A percentile compares a stretch with the other conserved stretches of the same genome.
Evolutionary conservation across 768 basidiomycete genomes (phyloP).

Genomic region (Macrolepiota fuliginosa): DNA sequence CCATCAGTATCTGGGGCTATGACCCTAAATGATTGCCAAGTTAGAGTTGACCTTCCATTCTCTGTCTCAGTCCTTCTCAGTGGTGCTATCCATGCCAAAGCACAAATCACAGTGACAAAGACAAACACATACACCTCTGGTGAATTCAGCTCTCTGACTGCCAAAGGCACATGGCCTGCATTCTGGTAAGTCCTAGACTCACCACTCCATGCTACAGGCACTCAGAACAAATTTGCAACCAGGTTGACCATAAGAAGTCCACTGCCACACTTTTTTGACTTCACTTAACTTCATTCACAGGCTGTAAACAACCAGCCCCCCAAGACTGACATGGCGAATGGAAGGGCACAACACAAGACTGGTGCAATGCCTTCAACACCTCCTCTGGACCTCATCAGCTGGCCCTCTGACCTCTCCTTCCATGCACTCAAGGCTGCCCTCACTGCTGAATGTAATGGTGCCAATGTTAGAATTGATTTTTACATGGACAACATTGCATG

Average conservation of each 20-base stretch:
- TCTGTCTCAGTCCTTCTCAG: slow-evolving; percentile 15
- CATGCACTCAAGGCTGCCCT: slow-evolving; percentile 40
- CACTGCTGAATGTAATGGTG: slow-evolving; percentile 33
- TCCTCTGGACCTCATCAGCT: slow-evolving; percentile 36
- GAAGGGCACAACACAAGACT: slow-evolving; percentile 42
- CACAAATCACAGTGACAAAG: slow-evolving; percentile 39
- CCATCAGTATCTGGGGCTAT: too few relatives aligned
- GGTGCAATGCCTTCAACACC: slow-evolving; percentile 46
- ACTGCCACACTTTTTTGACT: not conserved
- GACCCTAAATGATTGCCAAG: not conserved
- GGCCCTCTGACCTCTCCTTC: slow-evolving; percentile 43
- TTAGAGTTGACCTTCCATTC: too few relatives aligned
- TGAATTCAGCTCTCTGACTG: slow-evolving; percentile 41
- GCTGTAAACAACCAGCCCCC: slow-evolving; percentile 43
- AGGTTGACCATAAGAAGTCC: slow-evolving; percentile 5
- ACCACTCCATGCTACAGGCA: not conserved
- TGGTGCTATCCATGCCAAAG: slow-evolving; percentile 40
- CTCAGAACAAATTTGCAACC: not conserved
- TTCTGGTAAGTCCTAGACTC: slow-evolving; percentile 30
- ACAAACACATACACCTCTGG: slow-evolving; percentile 35
- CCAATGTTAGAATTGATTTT: slow-evolving; percentile 38
- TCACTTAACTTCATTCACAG: slow-evolving; percentile 12
- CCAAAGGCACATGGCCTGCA: slow-evolving; percentile 41
- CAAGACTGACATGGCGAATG: slow-evolving; percentile 44
- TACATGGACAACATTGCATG: slow-evolving; percentile 36